Percentiles rank a stretch among this genome's conserved stretches.
Evolutionary conservation across 2,329 filamentous ascomycete species (phyloP).

Genomic region (Hymenoscyphus infarciens): DNA sequence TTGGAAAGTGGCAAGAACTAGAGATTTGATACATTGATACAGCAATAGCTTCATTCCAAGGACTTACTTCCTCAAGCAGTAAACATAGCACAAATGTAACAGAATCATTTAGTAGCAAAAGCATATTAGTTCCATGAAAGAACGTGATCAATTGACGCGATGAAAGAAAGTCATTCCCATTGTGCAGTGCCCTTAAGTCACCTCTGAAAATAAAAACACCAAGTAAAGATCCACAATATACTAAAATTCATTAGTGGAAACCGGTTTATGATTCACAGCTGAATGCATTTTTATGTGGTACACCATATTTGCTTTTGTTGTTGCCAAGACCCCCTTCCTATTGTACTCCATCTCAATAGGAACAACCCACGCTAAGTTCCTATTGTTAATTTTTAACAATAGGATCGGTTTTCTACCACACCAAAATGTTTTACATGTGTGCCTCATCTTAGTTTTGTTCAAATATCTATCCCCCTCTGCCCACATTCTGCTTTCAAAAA

Average conservation of each 20-base stretch:
- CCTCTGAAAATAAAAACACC: background rate
- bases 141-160: too few relatives aligned
- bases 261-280: background rate
- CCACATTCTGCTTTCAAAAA: background rate
- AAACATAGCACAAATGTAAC: background rate
- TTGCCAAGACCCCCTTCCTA: conserved; percentile 12
- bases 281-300: background rate
- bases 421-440: background rate
- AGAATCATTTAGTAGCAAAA: background rate
- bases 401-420: background rate
- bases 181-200: background rate
- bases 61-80: background rate
- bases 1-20: background rate
- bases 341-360: conserved; percentile 16
- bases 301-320: background rate
- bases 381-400: conserved; percentile 14
- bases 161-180: background rate
- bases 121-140: too few relatives aligned
- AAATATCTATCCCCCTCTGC: background rate
- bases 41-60: background rate
- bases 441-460: background rate
- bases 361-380: conserved; percentile 7
- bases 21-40: background rate
- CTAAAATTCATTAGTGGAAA: background rate
- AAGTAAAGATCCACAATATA: too few relatives aligned